Percentiles rank a stretch among this genome's conserved stretches.
These are phyloP conservation scores for Sordariomycetes sp. DNA, from an alignment of 2,329 filamentous ascomycete species.

Conservation along the genomic window DNA sequence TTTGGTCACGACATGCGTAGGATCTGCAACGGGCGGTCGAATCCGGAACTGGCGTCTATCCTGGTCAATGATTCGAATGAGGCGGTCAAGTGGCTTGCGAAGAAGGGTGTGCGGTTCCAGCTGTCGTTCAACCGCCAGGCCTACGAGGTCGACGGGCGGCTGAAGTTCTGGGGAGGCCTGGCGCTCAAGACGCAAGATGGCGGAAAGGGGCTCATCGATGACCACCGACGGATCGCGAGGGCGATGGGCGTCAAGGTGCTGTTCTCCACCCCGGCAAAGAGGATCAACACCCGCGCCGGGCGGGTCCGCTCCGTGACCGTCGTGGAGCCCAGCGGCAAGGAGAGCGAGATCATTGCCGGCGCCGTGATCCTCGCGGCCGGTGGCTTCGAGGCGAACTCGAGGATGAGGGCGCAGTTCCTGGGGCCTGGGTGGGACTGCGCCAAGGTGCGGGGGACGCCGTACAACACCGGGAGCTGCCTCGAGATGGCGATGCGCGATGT, in stretches of 20 bases:
- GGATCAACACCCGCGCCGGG: slow-evolving; percentile 14
- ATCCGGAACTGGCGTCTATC: slow-evolving; percentile 29
- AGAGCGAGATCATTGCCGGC: slow-evolving; percentile 16
- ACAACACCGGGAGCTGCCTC: slow-evolving; percentile 48
- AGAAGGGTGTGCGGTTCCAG: slow-evolving; percentile 41
- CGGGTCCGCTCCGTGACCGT: slow-evolving; percentile 14
- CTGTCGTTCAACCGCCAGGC: slow-evolving; percentile 53
- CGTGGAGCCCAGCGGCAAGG: slow-evolving; percentile 14
- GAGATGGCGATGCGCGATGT: slow-evolving; percentile 36
- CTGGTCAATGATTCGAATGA: slow-evolving; percentile 37
- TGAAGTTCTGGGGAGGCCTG: slow-evolving; percentile 56
- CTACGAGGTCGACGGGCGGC: slow-evolving; percentile 45
- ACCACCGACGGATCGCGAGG: slow-evolving; percentile 28
- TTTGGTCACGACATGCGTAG: slow-evolving; percentile 43
- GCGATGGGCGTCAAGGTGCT: slow-evolving; percentile 26
- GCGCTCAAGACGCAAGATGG: slow-evolving; percentile 44
- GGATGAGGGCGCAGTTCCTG: slow-evolving; percentile 36
- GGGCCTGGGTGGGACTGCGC: slow-evolving; percentile 51
- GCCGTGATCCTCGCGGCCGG: slow-evolving; percentile 43
- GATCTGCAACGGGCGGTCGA: slow-evolving; percentile 39
- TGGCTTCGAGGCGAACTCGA: slow-evolving; percentile 49
- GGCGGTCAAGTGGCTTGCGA: slow-evolving; percentile 39
- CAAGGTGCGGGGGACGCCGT: slow-evolving; percentile 47
- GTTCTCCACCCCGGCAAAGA: slow-evolving; percentile 30
- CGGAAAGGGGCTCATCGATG: slow-evolving; percentile 42